Evolutionary conservation across 805 yeast genomes (phyloP), one percentile per base, ranked within the genome.

Genomic region (Wickerhamomyces canadensis): DNA sequence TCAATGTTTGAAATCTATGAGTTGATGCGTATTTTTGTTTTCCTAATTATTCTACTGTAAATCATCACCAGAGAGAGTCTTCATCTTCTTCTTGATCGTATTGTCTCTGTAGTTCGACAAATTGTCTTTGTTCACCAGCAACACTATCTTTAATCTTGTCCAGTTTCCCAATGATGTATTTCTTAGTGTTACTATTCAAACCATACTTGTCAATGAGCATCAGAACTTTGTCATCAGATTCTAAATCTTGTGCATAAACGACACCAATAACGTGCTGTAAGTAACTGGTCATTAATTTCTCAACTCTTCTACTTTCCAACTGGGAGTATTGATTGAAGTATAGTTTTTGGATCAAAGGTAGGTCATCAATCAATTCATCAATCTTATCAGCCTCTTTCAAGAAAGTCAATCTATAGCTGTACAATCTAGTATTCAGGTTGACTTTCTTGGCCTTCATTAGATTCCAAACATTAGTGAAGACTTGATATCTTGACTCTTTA

Each of bases 11-110:
- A n/a, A n/a, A n/a, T n/a, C n/a, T n/a, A n/a, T n/a, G n/a, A n/a
- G n/a, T n/a, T n/a, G n/a, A n/a, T n/a, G n/a, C n/a, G n/a, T n/a
- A n/a, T 22, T 22, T 22, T 22, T 22, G 8, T 13, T 25, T 25
- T 25, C 27, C 27, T n/a, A n/a, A n/a, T n/a, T n/a, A n/a, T n/a
- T n/a, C n/a, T n/a, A n/a, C n/a, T n/a, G n/a, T n/a, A n/a, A n/a
- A 9, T 14, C 6, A 6, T 50, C 40, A 55, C 60, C 60, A 57
- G n/a, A 55, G 31, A 16, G 56, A 41, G 32, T 42, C 49, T 26
- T 53, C 59, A 13, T 57, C 62, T 19, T 57, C 61, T 38, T 56
- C 58, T 33, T 55, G 55, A 35, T 52, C 61, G 24, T 44, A 51
- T 34, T 54, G 55, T 28, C 47, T 35, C 35, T 54, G 60, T 31